Base-by-base conservation (phyloP, 257 asterid genomes). In the Nyctanthes arbortristis region DNA sequence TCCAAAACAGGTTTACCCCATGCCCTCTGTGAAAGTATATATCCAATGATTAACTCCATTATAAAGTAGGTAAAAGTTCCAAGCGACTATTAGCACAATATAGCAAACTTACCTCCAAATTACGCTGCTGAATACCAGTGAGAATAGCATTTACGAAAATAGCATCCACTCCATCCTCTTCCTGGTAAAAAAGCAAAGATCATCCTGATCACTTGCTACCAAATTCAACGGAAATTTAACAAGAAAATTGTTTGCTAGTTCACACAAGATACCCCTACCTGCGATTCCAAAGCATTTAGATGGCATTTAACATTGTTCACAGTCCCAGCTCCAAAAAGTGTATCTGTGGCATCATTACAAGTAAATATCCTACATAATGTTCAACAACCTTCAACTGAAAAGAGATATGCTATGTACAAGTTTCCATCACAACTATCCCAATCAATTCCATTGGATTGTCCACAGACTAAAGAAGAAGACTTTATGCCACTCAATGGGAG, bases 1-100 rank as follows among this genome's bases (percentile, higher is more conserved):
- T 91, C 99, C 72, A 94, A 68, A 84, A 94, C 97, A 81, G 96
- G 99, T 76, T 78, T 94, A 4, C 69, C 88, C 99, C 99, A 94
- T 24, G 66, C 75, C 63, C 83, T 73, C 99, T 94, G 89, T 59
- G 40, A 66, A 63, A 45, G 39, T 20, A 52, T 49, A 40, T 59
- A 73, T 64, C 32, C 67, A 67, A 16, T 61, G 63, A n/a, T n/a
- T n/a, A n/a, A n/a, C 16, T 20, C 30, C 59, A 43, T 43, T 4
- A 43, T n/a, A n/a, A 43, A 43, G 24, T 14, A 16, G 54, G 54
- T 16, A 16, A 4, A 43, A 43, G 24, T 7, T 22, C 14, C n/a
- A n/a, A n/a, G n/a, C n/a, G n/a, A n/a, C 56, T 39, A 71, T 63
- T 45, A 65, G 35, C 10, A 35, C 40, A 35, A 71, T 36, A 69